Percentiles rank a stretch among this genome's conserved stretches.
Evolutionary conservation across 306 rosid species (phyloP).

Genomic region (Erythrophleum fordii): DNA sequence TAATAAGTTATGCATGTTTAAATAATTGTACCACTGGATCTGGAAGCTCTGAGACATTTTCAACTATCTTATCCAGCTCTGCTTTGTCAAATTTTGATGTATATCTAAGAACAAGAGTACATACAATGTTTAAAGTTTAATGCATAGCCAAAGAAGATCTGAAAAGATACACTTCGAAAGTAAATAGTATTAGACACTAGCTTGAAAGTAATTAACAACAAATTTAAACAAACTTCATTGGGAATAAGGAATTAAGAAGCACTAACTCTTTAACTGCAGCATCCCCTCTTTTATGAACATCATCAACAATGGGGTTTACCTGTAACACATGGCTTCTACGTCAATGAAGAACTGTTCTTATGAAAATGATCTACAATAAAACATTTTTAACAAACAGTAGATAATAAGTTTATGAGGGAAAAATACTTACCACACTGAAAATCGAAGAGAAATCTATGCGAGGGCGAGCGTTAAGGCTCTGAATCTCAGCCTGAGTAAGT

Average conservation of each 20-base stretch:
- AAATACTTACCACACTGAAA: constrained; percentile 63
- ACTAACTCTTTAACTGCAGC: constrained; percentile 81
- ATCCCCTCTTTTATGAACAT: constrained; percentile 82
- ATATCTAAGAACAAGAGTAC: constrained; percentile 55
- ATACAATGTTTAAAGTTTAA: background rate
- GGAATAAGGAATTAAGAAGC: constrained; percentile 16
- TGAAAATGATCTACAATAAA: background rate
- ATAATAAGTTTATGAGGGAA: background rate
- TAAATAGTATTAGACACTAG: background rate
- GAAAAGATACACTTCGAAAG: constrained; percentile 1
- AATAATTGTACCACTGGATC: constrained; percentile 76
- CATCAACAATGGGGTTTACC: constrained; percentile 97
- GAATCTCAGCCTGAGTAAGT: constrained; percentile 65
- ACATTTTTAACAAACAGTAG: constrained; percentile 8
- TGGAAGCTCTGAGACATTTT: constrained; percentile 74
- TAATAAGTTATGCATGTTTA: background rate
- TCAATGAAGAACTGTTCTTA: background rate
- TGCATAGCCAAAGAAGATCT: background rate
- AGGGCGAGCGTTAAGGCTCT: constrained; percentile 85
- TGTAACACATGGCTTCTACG: constrained; percentile 33
- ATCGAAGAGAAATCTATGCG: constrained; percentile 90
- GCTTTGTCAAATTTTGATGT: constrained; percentile 85
- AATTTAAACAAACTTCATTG: background rate
- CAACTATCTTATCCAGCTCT: constrained; percentile 63
- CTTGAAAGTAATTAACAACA: background rate